Percentiles rank a stretch among this genome's conserved stretches.
Evolutionary conservation across 2,329 filamentous ascomycete genomes (phyloP).

Genomic region (Aureobasidium lini): DNA sequence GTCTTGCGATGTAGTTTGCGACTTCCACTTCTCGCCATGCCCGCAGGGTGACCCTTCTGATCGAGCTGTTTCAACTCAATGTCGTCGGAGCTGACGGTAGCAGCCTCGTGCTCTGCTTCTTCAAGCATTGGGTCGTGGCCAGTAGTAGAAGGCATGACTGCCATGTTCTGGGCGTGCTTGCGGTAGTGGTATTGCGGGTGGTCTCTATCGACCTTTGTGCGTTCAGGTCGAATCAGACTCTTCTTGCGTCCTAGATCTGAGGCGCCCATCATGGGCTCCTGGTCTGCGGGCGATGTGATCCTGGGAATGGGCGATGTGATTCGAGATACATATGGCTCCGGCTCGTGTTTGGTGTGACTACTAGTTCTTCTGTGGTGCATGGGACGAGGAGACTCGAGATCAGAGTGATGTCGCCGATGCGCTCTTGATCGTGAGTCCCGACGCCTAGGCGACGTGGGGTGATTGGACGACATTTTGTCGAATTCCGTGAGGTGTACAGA

Average conservation of each 20-base stretch:
- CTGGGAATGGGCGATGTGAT: conserved; percentile 1
- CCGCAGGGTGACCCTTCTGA: conserved; percentile 25
- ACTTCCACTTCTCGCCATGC: conserved; percentile 17
- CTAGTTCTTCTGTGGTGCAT: conserved; percentile 27
- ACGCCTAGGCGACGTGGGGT: conserved; percentile 6
- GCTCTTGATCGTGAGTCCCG: conserved; percentile 8
- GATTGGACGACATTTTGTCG: conserved; percentile 7
- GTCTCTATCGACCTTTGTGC: conserved; percentile 73
- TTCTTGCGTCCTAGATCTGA: conserved; percentile 62
- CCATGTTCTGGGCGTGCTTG: conserved; percentile 90
- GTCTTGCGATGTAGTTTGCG: conserved; percentile 44
- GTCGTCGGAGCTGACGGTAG: conserved; percentile 56
- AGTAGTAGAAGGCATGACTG: conserved; percentile 80
- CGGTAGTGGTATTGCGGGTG: conserved; percentile 96
- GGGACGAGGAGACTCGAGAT: conserved; percentile 57
- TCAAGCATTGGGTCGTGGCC: conserved; percentile 85
- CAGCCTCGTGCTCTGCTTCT: conserved; percentile 37
- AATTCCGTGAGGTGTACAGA: neutral
- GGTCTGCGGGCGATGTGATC: conserved; percentile 33
- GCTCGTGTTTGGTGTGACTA: conserved; percentile 29
- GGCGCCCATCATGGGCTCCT: conserved; percentile 42
- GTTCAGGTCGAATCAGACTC: conserved; percentile 82
- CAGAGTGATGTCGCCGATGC: conserved; percentile 50
- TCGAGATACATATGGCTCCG: neutral
- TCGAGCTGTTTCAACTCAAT: conserved; percentile 46